Evolutionary conservation across 345 rosid species (phyloP).

Genomic region (Acer saccharum): DNA sequence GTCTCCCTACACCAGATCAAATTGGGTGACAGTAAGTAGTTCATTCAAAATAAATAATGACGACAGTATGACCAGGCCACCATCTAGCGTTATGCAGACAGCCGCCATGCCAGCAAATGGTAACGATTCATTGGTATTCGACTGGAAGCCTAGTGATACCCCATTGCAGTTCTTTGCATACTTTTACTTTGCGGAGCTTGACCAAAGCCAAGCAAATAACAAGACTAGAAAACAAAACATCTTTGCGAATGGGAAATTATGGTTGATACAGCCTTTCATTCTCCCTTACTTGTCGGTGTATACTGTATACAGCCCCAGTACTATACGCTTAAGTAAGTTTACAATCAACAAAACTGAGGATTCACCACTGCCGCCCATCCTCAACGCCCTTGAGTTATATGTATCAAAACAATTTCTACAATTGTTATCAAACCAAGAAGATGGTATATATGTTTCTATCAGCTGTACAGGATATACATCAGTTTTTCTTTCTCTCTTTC

Average conservation of each 20-base stretch:
- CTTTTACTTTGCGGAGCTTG: conserved; percentile 30
- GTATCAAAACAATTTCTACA: background rate
- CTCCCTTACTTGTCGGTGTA: no score
- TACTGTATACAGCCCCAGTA: no score
- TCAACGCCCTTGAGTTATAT: background rate
- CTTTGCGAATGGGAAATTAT: no score
- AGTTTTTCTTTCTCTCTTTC: no score
- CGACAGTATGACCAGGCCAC: no score
- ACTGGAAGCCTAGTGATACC: background rate
- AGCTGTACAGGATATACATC: no score
- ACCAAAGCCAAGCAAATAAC: conserved; percentile 9
- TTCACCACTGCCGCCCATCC: background rate
- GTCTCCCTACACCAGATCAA: no score
- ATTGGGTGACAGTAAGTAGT: no score
- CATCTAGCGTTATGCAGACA: conserved; percentile 32
- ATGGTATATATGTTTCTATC: background rate
- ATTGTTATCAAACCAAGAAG: background rate
- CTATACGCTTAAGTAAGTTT: no score
- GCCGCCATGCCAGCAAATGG: conserved; percentile 17
- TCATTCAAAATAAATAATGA: no score
- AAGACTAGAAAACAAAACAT: no score
- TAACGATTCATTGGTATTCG: conserved; percentile 10
- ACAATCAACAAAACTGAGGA: background rate
- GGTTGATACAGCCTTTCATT: no score
- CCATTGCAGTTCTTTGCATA: conserved; percentile 13